Evolutionary conservation across 768 basidiomycete species (phyloP), one percentile per base, ranked within the genome.

Genomic region (Pulveroboletus ravenelii): DNA sequence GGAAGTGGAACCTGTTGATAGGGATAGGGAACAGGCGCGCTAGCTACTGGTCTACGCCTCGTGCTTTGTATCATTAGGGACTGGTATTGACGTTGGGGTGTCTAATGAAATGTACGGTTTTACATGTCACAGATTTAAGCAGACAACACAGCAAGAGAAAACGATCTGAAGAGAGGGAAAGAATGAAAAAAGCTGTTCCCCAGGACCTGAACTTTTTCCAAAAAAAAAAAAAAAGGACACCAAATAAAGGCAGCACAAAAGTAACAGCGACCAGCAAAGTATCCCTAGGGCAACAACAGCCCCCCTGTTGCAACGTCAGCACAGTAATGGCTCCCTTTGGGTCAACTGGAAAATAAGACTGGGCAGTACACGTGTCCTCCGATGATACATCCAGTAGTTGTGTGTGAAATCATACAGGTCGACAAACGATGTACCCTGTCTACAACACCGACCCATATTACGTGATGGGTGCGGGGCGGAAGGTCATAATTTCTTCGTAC

Each of bases 401-500:
- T 48, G 43, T 43, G 29, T 18, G 27, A 49, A 23, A 51, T 50
- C 34, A 13, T 47, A 48, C 37, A 41, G 18, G 17, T 32, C 18
- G 35, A 42, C 20, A 12, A 27, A 17, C 14, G 7, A 41, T n/a
- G 23, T 6, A 5, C 13, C 18, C 31, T 10, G 6, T 37, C 17
- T 5, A 23, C 14, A 3, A 38, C 32, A 8, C 38, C 34, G 34
- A 14, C 27, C 36, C 27, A 9, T 17, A 2, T 58, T 62, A 76
- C 51, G 64, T 69, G 55, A 82, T 80, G 45, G 79, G 77, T 12
- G 75, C 72, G 1, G 89, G 85, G 51, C 80, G 75, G 82, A 95
- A 97, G 29, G 83, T 77, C 80, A 92, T 85, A 72, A 97, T 94
- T 72, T 98, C 95, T 51, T 94, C 89, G 69, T 91, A 97, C 20